Conservation (phyloP, 148 eudicot genomes). For the Diospyros lotus region DNA sequence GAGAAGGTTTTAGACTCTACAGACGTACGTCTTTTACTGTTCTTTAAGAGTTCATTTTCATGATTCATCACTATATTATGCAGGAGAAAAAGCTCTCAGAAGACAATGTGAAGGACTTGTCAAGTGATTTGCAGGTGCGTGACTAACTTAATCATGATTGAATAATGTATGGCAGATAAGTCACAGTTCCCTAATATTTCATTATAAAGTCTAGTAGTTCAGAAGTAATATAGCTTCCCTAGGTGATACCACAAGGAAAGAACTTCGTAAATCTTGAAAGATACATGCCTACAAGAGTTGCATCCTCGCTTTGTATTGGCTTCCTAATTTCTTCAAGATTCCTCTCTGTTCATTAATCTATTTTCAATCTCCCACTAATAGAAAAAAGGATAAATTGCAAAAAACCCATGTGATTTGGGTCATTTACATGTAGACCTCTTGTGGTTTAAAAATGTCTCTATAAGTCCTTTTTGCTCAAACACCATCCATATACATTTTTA, state of each 20-base stretch:
- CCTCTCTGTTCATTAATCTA: background rate
- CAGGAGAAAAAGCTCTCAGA: conserved; percentile 97
- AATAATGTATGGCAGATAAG: background rate
- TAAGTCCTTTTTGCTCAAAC: too few species aligned
- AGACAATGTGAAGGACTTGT: conserved; percentile 83
- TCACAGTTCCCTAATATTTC: background rate
- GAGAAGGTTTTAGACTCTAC: conserved; percentile 60
- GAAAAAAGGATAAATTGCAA: too few species aligned
- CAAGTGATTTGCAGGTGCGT: conserved; percentile 81
- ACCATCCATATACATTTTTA: too few species aligned
- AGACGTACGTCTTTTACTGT: background rate
- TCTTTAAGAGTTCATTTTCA: background rate
- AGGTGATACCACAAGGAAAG: background rate
- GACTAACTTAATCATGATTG: background rate
- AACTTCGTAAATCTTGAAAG: background rate
- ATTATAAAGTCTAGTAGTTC: background rate
- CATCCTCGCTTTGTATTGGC: background rate
- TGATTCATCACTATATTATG: conserved; percentile 16
- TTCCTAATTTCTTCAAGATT: conserved; percentile 1
- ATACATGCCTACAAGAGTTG: background rate
- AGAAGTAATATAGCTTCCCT: background rate
- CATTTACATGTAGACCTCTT: too few species aligned
- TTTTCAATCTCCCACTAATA: background rate
- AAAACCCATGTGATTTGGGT: too few species aligned
- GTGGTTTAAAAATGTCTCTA: too few species aligned